Percentiles rank a stretch among this genome's conserved stretches.
These are phyloP conservation scores for Fonsecaea pedrosoi DNA, from an alignment of 2,329 filamentous ascomycete genomes.

Conservation along the genomic window DNA sequence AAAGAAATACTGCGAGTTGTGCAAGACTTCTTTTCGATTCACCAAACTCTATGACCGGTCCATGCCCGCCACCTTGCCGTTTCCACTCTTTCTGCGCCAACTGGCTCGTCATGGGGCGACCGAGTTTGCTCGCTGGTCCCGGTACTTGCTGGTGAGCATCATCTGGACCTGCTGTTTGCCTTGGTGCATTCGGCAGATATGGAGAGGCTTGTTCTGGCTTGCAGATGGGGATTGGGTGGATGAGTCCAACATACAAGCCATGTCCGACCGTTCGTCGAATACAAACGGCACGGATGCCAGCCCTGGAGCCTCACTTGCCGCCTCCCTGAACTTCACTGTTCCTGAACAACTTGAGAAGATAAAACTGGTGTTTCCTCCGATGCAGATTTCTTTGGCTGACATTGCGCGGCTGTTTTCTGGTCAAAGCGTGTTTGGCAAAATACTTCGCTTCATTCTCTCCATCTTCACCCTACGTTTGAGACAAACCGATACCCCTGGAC, in stretches of 20 bases:
- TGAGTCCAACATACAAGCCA: slow-evolving; percentile 18
- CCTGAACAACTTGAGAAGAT: slow-evolving; percentile 29
- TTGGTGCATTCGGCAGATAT: slow-evolving; percentile 87
- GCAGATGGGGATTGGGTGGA: slow-evolving; percentile 74
- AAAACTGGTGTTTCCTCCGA: slow-evolving; percentile 29
- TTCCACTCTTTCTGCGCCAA: slow-evolving; percentile 79
- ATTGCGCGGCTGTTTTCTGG: slow-evolving; percentile 27
- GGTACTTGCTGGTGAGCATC: slow-evolving; percentile 76
- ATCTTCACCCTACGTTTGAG: slow-evolving; percentile 20
- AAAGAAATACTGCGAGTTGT: slow-evolving; percentile 99
- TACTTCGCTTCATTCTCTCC: slow-evolving; percentile 28
- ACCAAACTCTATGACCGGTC: slow-evolving; percentile 95
- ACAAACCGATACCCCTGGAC: neutral
- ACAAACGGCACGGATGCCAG: slow-evolving; percentile 10
- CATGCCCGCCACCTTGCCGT: slow-evolving; percentile 86
- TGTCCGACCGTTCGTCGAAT: slow-evolving; percentile 19
- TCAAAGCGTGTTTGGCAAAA: slow-evolving; percentile 29
- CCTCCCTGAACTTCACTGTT: slow-evolving; percentile 16
- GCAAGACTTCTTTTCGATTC: slow-evolving; percentile 97
- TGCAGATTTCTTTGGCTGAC: slow-evolving; percentile 32
- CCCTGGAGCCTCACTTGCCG: neutral
- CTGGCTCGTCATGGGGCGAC: slow-evolving; percentile 74
- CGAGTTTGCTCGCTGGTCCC: slow-evolving; percentile 77
- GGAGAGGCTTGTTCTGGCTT: slow-evolving; percentile 94
- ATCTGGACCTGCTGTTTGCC: slow-evolving; percentile 92